Evolutionary conservation across 352 stramenopile species (phyloP).

Genomic region (Phytopythium aichiense): DNA sequence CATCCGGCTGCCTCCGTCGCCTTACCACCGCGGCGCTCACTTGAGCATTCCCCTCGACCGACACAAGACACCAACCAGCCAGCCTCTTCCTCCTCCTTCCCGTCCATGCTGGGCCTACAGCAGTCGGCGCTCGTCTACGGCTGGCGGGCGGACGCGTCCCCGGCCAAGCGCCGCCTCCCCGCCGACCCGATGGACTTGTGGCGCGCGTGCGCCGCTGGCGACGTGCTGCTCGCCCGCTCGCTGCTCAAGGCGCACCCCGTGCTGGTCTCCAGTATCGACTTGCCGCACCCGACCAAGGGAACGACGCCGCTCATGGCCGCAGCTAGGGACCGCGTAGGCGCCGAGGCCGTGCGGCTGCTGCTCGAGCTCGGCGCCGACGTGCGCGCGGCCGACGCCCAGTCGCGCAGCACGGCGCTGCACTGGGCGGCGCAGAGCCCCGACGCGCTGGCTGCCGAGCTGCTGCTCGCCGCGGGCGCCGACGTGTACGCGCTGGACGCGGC

Average conservation of each 20-base stretch:
- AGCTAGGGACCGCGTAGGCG: slow-evolving; percentile 27
- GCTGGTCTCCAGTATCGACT: slow-evolving; percentile 10
- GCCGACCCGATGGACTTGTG: neutral
- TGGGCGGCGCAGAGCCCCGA: slow-evolving; percentile 49
- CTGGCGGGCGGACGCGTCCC: neutral
- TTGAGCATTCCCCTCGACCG: neutral
- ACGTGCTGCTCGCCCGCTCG: neutral
- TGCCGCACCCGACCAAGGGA: slow-evolving; percentile 29
- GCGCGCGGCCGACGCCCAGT: slow-evolving; percentile 19
- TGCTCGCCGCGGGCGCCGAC: slow-evolving; percentile 44
- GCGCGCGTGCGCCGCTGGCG: neutral
- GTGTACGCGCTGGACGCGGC: slow-evolving; percentile 33
- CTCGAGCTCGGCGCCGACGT: slow-evolving; percentile 51
- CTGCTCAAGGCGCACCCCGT: neutral
- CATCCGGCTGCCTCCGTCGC: neutral
- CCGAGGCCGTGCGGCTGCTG: slow-evolving; percentile 36
- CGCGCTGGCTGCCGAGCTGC: slow-evolving; percentile 30
- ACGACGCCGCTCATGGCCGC: slow-evolving; percentile 60
- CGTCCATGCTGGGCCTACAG: neutral
- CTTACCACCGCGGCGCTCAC: neutral
- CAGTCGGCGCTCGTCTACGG: slow-evolving; percentile 4
- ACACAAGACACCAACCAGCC: neutral
- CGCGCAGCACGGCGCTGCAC: slow-evolving; percentile 52
- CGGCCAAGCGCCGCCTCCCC: neutral
- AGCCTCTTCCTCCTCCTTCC: neutral